Evolutionary conservation across 1,284 basidiomycete genomes (phyloP), one percentile per base, ranked within the genome.

Genomic region (Somion occarium): DNA sequence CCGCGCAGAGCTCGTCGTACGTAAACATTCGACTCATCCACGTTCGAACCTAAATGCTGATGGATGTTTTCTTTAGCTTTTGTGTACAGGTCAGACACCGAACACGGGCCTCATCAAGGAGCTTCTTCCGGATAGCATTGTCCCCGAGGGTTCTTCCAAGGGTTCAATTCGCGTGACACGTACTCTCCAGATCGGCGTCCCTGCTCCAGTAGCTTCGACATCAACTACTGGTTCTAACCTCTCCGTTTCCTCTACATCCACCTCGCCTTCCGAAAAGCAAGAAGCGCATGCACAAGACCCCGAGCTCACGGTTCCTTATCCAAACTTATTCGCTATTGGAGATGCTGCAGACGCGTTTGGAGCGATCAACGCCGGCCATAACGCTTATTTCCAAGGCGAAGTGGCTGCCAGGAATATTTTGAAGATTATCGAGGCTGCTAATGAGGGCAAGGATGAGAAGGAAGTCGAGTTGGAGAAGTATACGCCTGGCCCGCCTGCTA

Each of bases 51-150:
- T n/a, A 7, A n/a, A n/a, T n/a, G 3, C 26, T 26, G n/a, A 42
- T 49, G 19, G 13, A 13, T 18, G 19, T 34, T n/a, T 46, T 41
- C 25, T 7, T 49, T 46, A 88, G 83, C 74, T 91, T 13, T 70
- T 86, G 1, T 91, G 89, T 62, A 91, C 88, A 0, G 88, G 88
- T 5, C 88, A 90, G 66, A 73, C 69, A 34, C 86, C 88, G 18
- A 89, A 91, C 62, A 84, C 85, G 0, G 70, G 65, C 1, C 63
- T 91, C 38, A 68, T 92, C 23, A 67, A 63, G 24, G 59, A 64
- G 0, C 70, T 85, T 58, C 73, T 82, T 48, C 73, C 80, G 0
- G 59, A 69, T 2, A 73, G 76, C 1, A 72, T 90, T 42, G 72
- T 80, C 48, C 61, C 73, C 0, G 56, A 63, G 19, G 64, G 64